Evolutionary conservation across 23 red algal species (phyloP).

Genomic region (Agarophyton chilense): DNA sequence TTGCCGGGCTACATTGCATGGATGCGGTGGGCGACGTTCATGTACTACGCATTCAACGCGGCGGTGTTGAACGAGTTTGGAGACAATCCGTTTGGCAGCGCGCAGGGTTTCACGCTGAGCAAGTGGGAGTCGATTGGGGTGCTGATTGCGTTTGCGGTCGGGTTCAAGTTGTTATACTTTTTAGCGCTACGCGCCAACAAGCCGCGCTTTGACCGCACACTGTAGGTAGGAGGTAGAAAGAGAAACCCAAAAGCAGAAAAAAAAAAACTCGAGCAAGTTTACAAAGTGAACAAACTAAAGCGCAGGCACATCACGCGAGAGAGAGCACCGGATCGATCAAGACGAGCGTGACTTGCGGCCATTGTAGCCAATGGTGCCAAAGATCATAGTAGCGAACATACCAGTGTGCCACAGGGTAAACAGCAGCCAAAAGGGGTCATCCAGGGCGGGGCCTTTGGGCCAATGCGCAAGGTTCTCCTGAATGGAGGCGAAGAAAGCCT

Average conservation of each 20-base stretch:
- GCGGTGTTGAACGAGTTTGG: slow-evolving; percentile 73
- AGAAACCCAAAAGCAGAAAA: neutral
- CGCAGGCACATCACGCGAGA: too few relatives aligned
- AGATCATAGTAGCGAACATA: slow-evolving; percentile 89
- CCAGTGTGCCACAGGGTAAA: slow-evolving; percentile 90
- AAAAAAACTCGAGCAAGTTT: neutral
- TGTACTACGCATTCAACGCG: slow-evolving; percentile 87
- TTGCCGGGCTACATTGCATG: slow-evolving; percentile 85
- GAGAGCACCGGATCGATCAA: too few relatives aligned
- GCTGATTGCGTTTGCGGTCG: slow-evolving; percentile 38
- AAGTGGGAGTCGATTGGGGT: slow-evolving; percentile 52
- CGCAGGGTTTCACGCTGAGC: slow-evolving; percentile 11
- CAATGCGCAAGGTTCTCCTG: slow-evolving; percentile 76
- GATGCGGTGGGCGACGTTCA: slow-evolving; percentile 79
- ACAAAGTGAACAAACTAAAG: slow-evolving; percentile 10
- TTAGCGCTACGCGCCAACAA: slow-evolving; percentile 11
- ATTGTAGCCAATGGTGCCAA: slow-evolving; percentile 93
- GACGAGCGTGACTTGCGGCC: too few relatives aligned
- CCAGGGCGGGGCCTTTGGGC: slow-evolving; percentile 87
- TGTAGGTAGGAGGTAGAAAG: slow-evolving; percentile 6
- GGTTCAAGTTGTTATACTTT: slow-evolving; percentile 36
- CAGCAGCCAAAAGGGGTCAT: slow-evolving; percentile 96
- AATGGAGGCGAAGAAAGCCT: slow-evolving; percentile 97
- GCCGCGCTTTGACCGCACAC: slow-evolving; percentile 41
- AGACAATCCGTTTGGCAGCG: neutral